phyloP scores from a whole-genome alignment of 2,329 filamentous ascomycete species.

The Rhynchosporium graminicola region DNA sequence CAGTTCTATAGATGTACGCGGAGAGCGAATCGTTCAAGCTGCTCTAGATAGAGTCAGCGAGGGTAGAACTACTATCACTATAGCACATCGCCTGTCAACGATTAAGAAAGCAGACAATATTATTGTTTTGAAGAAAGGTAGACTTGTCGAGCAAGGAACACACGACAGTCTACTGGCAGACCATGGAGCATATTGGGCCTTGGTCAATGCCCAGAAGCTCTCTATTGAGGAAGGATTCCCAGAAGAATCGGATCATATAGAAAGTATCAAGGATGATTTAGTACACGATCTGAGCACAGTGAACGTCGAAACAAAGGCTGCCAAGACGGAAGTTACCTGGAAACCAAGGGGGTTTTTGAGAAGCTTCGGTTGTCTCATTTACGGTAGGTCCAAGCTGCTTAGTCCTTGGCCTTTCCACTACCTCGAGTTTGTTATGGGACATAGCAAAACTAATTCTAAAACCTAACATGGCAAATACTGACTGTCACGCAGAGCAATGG shows the following conservation, averaged over 20 bases:
- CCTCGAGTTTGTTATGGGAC: no score
- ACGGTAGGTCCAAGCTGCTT: slow-evolving; percentile 52
- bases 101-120: slow-evolving; percentile 78
- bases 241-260: slow-evolving; percentile 33
- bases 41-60: slow-evolving; percentile 56
- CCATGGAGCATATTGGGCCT: slow-evolving; percentile 63
- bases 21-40: slow-evolving; percentile 52
- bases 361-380: no score
- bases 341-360: slow-evolving; percentile 46
- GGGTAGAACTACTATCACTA: slow-evolving; percentile 61
- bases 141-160: slow-evolving; percentile 71
- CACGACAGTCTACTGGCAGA: slow-evolving; percentile 70
- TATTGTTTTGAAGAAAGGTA: slow-evolving; percentile 71
- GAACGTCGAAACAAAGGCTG: slow-evolving; percentile 29
- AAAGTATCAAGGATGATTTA: slow-evolving; percentile 28
- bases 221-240: slow-evolving; percentile 37
- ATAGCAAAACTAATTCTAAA: no score
- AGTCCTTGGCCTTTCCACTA: slow-evolving; percentile 12
- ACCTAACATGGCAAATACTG: background rate
- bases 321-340: slow-evolving; percentile 36
- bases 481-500: slow-evolving; percentile 41
- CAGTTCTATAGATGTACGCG: slow-evolving; percentile 51
- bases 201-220: slow-evolving; percentile 39
- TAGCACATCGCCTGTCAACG: slow-evolving; percentile 69
- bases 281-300: slow-evolving; percentile 29